A percentile compares a stretch with the other conserved stretches of the same genome.
These are phyloP conservation scores for Linum trigynum DNA, from an alignment of 345 rosid species.

Conservation along the genomic window DNA sequence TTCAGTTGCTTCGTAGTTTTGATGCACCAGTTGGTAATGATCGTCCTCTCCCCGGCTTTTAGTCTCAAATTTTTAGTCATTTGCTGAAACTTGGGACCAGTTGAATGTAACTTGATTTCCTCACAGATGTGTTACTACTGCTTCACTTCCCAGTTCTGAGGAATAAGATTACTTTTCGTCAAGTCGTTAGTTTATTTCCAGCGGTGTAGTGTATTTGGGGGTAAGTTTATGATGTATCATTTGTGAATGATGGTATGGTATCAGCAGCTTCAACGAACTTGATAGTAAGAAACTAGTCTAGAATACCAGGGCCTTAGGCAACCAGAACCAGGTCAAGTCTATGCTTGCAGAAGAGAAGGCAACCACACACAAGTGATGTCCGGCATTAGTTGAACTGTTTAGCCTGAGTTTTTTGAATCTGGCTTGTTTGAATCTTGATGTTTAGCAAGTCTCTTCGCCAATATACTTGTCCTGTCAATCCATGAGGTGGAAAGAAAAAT, in stretches of 20 bases:
- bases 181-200: neutral
- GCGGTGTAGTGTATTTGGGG: neutral
- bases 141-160: neutral
- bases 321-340: no score
- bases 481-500: no score
- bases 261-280: neutral
- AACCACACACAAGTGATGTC: no score
- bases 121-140: neutral
- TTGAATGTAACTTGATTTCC: neutral
- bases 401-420: no score
- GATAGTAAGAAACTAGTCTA: neutral
- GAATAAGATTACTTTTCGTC: neutral
- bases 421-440: no score
- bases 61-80: neutral
- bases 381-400: no score
- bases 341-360: no score
- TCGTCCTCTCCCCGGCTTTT: neutral
- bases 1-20: slow-evolving; percentile 53
- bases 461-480: no score
- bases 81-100: neutral
- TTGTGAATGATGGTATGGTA: neutral
- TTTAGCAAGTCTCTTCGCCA: no score
- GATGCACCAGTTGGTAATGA: slow-evolving; percentile 60
- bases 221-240: neutral
- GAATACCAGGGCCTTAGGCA: no score